Conservation (phyloP, 2,329 filamentous ascomycete genomes). For the Thelonectria discophora region DNA sequence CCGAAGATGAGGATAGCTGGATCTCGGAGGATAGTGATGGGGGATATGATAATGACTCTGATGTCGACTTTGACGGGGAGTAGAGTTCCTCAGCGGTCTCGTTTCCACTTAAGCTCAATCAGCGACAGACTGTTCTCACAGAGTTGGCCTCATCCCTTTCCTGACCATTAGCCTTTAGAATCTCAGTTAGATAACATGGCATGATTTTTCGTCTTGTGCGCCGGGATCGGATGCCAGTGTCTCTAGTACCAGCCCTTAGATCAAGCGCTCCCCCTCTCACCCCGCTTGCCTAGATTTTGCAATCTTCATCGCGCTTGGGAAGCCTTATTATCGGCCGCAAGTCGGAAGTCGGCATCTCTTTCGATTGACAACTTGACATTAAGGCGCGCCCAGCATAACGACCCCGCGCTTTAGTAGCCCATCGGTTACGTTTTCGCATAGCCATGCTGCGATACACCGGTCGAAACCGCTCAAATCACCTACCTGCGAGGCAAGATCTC, state of each 20-base stretch:
- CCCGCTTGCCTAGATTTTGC: background rate
- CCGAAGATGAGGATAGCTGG: background rate
- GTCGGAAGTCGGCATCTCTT: too few relatives aligned
- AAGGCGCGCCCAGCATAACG: background rate
- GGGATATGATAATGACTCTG: slow-evolving; percentile 12
- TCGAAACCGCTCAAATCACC: background rate
- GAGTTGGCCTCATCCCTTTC: too few relatives aligned
- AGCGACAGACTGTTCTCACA: too few relatives aligned
- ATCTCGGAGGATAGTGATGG: slow-evolving; percentile 11
- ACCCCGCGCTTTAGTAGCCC: too few relatives aligned
- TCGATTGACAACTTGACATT: background rate
- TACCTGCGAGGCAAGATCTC: too few relatives aligned
- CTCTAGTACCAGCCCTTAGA: background rate
- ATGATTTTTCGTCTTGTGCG: too few relatives aligned
- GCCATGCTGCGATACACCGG: background rate
- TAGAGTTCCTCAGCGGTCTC: background rate
- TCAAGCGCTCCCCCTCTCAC: background rate
- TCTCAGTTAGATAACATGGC: too few relatives aligned
- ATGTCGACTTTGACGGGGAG: slow-evolving; percentile 6
- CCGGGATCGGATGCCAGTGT: background rate
- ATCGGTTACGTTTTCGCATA: too few relatives aligned
- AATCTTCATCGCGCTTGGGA: background rate
- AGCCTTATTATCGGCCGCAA: too few relatives aligned
- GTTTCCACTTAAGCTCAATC: too few relatives aligned
- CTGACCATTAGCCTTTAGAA: too few relatives aligned